phyloP scores from a whole-genome alignment of 2,329 filamentous ascomycete species.

The Pestalotiopsis sp. region DNA sequence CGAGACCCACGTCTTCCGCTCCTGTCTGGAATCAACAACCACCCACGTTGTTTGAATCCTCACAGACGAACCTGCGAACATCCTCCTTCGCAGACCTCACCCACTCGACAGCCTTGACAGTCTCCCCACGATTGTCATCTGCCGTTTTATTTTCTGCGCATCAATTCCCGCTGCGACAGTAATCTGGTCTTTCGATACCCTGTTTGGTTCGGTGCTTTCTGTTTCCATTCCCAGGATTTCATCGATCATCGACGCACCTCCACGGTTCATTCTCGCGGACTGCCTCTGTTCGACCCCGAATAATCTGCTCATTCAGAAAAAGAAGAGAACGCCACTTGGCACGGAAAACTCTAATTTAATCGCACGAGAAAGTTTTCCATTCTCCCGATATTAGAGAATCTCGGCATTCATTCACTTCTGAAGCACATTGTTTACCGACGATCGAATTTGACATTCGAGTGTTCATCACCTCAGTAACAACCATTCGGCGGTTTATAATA shows the following conservation, averaged over 20 bases:
- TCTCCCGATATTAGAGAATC: conserved; percentile 1
- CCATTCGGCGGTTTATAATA: conserved; percentile 8
- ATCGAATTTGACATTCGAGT: conserved; percentile 23
- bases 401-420: conserved; percentile 14
- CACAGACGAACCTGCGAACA: neutral
- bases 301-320: neutral
- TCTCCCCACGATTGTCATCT: neutral
- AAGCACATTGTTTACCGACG: neutral
- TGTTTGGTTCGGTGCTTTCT: conserved; percentile 8
- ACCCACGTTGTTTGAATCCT: conserved; percentile 2
- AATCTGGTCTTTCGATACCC: conserved; percentile 7
- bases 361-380: conserved; percentile 6
- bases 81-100: neutral
- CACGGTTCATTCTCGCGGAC: neutral
- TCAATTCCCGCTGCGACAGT: conserved; percentile 6
- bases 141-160: conserved; percentile 4
- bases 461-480: conserved; percentile 2
- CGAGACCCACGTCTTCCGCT: neutral
- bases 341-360: conserved; percentile 14
- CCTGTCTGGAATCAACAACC: conserved; percentile 2
- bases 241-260: conserved; percentile 5
- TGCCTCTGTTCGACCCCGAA: neutral
- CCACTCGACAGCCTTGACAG: neutral
- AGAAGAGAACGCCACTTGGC: neutral
- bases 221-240: conserved; percentile 9